Base-by-base conservation (phyloP, 805 yeast species). In the Priceomyces melissophilus region DNA sequence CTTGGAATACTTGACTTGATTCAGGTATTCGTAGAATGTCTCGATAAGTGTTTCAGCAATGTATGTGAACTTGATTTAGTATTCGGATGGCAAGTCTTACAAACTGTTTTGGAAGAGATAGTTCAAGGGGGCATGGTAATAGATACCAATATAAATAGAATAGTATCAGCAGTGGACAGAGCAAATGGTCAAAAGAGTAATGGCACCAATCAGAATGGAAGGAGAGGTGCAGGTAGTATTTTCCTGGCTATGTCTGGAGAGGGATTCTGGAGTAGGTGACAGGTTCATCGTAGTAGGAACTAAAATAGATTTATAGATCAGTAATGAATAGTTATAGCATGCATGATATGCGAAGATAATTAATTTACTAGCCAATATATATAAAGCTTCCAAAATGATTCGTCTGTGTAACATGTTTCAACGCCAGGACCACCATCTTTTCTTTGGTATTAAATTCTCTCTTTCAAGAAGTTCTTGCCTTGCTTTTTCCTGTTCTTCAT, bases 91-190 rank as follows among this genome's bases (percentile, higher is more conserved):
- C 97, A 93, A 63, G 95, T 89, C 4, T 68, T 91, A 26, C 95
- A 91, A 58, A 84, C 95, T 2, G 96, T 91, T 2, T 62, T 90
- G 37, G 93, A 84, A 53, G 98, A 93, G 54, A 84, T 93, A 27
- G 83, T 93, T 1, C 98, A 93, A 59, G 99, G 98, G 17, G 99
- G 99, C 0, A 84, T 93, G 95, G 99, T 93, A 7, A 86, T 93
- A 29, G 99, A 93, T 58, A 90, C 98, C 2, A 87, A 83, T 50
- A 87, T 89, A 14, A 57, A 67, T 17, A 79, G 84, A 44, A 89
- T 93, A 28, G 96, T 93, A 4, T 80, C 79, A 2, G 87, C 93
- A 1, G 86, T 86, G 9, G 95, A 86, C 61, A 84, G 78, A 35
- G 84, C 86, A 25, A 79, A 79, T 55, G 67, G 72, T 38, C 80